Conservation (phyloP, 164 flowering plant genomes). For the Vitis rotundifolia region DNA sequence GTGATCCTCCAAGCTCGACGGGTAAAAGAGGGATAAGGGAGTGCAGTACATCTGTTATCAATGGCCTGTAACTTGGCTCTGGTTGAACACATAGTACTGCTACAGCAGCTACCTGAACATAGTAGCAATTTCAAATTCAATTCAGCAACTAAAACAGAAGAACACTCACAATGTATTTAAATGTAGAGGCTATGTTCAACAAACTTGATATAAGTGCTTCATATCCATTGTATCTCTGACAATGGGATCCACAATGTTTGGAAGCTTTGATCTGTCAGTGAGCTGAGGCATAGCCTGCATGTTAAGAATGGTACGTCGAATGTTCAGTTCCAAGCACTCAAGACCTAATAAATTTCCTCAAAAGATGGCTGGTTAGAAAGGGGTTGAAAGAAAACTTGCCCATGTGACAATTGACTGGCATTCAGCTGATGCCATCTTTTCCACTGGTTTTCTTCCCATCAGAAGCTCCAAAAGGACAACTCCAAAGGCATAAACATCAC, state of each 20-base stretch:
- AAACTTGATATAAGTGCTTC: constrained; percentile 54
- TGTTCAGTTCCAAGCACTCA: not conserved
- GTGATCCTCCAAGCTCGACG: constrained; percentile 55
- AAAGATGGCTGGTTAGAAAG: not conserved
- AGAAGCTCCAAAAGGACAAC: constrained; percentile 88
- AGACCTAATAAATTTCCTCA: not conserved
- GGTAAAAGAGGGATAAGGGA: constrained; percentile 68
- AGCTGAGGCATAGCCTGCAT: constrained; percentile 95
- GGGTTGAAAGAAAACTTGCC: constrained; percentile 38
- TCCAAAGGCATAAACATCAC: constrained; percentile 96
- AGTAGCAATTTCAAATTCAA: not conserved
- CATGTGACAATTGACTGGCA: constrained; percentile 87
- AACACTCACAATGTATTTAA: not conserved
- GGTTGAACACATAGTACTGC: constrained; percentile 65
- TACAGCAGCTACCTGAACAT: constrained; percentile 58
- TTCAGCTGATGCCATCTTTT: constrained; percentile 60
- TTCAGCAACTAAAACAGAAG: not conserved
- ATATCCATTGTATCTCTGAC: constrained; percentile 80
- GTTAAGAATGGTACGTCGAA: not conserved
- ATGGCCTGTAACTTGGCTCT: constrained; percentile 65
- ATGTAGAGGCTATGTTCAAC: not conserved
- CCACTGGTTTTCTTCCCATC: constrained; percentile 76
- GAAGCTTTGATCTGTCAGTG: constrained; percentile 91
- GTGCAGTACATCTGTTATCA: constrained; percentile 64
- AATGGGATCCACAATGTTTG: constrained; percentile 82